Evolutionary conservation across 345 rosid species (phyloP).

Genomic region (Bruguiera gymnorhiza): DNA sequence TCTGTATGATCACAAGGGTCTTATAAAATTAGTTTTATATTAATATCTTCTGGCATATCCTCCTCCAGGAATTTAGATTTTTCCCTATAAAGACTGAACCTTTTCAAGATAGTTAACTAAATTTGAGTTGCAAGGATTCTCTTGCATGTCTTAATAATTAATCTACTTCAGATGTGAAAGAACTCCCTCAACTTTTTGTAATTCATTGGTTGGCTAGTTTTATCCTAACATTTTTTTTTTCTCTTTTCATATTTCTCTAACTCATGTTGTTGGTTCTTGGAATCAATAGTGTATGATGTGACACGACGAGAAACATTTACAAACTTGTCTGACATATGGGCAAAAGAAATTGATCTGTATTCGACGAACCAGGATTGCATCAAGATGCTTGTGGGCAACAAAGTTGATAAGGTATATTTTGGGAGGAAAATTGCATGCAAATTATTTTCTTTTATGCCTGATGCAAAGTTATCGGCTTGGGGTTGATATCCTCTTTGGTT

Average conservation of each 20-base stretch:
- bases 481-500: no score
- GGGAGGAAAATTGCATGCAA: not conserved
- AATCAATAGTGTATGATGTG: conserved; percentile 68
- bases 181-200: not conserved
- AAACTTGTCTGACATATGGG: conserved; percentile 87
- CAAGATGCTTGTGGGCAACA: conserved; percentile 98
- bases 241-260: not conserved
- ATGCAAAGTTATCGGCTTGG: not conserved
- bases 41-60: no score
- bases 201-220: not conserved
- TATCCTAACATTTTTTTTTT: not conserved
- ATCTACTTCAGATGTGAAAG: not conserved
- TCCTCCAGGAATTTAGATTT: no score
- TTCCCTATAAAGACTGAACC: not conserved
- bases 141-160: not conserved
- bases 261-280: not conserved
- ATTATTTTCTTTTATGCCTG: not conserved
- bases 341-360: conserved; percentile 89
- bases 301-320: conserved; percentile 92
- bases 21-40: no score
- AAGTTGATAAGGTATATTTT: conserved; percentile 77
- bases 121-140: not conserved
- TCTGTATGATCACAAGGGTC: no score
- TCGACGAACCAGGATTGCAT: conserved; percentile 90
- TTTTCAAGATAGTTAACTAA: not conserved